Evolutionary conservation across 176 grass and related monocot genomes (phyloP), one percentile per base, ranked within the genome.

Genomic region (Poa pratensis): DNA sequence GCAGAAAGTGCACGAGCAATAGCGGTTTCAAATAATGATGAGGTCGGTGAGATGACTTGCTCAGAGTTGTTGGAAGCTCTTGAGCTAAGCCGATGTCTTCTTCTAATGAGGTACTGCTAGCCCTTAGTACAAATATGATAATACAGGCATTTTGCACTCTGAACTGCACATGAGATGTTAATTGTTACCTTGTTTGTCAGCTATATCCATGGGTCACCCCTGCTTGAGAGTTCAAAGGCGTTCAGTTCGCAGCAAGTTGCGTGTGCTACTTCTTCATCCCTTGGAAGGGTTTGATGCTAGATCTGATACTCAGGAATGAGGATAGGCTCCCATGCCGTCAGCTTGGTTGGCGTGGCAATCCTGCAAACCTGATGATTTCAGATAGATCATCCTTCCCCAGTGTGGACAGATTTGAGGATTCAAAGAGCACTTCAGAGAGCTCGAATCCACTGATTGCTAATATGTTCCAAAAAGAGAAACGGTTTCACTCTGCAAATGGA

Each of bases 1-100:
- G 75, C 93, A 75, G 93, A 95, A 94, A 92, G 94, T 63, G 96
- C 93, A 84, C 81, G 89, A 60, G 78, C 75, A 62, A 71, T 66
- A 53, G 91, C 96, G 7, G 64, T 80, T 82, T 88, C 83, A 75
- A 89, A 79, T 75, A 89, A 76, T 51, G 96, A 98, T 79, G 91
- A 98, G 82, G 82, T 87, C 48, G 88, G 92, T 54, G 92, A 93
- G 86, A 89, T 97, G 87, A 93, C 91, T 42, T 98, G 96, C 84
- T 95, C 89, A 30, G 96, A 98, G 65, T 87, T 98, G 50, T 43
- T 95, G 83, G 96, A 98, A 95, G 93, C 96, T 88, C 93, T 98
- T 89, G 91, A 98, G 79, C 81, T 98, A 78, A 92, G 96, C 84
- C 91, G 91, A 73, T 98, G 96, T 46, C 93, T 98, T 86, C 91